These are phyloP conservation scores for Coniferiporia weirii DNA, from an alignment of 1,284 basidiomycete genomes.

Conservation along the genomic window DNA sequence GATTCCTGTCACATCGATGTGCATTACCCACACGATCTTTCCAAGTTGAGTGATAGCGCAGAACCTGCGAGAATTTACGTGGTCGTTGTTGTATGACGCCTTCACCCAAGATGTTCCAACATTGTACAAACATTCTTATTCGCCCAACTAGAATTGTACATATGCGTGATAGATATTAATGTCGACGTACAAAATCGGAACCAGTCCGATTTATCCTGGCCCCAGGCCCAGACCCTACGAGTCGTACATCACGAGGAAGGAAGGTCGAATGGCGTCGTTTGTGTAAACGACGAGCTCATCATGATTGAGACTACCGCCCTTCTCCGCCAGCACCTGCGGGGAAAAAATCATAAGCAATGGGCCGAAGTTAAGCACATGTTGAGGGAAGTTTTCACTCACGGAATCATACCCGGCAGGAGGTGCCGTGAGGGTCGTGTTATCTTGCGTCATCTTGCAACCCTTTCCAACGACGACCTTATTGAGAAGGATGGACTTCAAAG, in stretches of 20 bases:
- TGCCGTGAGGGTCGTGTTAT: conserved; percentile 43
- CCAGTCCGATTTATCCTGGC: neutral
- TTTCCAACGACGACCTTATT: conserved; percentile 67
- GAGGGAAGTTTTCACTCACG: conserved; percentile 31
- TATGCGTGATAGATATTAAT: neutral
- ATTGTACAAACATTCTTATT: too few relatives aligned
- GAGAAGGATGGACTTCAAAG: conserved; percentile 53
- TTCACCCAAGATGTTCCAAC: too few relatives aligned
- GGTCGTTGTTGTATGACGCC: too few relatives aligned
- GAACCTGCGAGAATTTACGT: too few relatives aligned
- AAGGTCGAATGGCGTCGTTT: conserved; percentile 60
- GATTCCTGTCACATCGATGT: too few relatives aligned
- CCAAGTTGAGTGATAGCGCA: too few relatives aligned
- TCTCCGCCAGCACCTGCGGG: conserved; percentile 51
- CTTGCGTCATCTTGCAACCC: conserved; percentile 55
- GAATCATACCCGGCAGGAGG: conserved; percentile 60
- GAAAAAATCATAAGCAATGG: conserved; percentile 1
- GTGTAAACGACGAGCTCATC: conserved; percentile 62
- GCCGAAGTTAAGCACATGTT: neutral
- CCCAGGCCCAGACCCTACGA: neutral
- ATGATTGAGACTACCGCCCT: conserved; percentile 54
- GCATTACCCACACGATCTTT: too few relatives aligned
- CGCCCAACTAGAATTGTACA: neutral
- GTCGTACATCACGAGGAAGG: conserved; percentile 58
- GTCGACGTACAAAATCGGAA: neutral